phyloP scores from a whole-genome alignment of 2,329 filamentous ascomycete genomes.

The Penicillium sp. region DNA sequence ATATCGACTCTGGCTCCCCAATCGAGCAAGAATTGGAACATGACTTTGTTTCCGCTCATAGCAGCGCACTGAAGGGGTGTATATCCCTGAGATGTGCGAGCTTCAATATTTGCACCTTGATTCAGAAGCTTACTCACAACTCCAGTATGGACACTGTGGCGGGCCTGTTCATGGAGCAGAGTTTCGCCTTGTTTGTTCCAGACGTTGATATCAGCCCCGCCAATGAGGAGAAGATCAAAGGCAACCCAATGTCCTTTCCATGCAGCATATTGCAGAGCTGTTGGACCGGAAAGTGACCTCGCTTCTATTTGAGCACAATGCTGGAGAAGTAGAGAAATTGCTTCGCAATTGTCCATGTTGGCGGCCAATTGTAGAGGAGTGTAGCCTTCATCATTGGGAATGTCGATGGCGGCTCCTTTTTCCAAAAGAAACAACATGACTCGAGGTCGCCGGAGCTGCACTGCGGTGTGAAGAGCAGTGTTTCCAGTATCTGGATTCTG shows the following conservation, averaged over 20 bases:
- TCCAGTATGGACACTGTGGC: slow-evolving; percentile 6
- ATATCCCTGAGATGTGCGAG: slow-evolving; percentile 27
- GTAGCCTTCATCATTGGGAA: slow-evolving; percentile 26
- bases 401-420: slow-evolving; percentile 26
- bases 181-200: slow-evolving; percentile 31
- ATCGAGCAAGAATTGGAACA: slow-evolving; percentile 26
- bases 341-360: slow-evolving; percentile 32
- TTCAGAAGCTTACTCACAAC: slow-evolving; percentile 26
- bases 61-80: slow-evolving; percentile 33
- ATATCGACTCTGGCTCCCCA: slow-evolving; percentile 26
- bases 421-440: slow-evolving; percentile 32
- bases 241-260: slow-evolving; percentile 26
- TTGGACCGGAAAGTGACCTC: slow-evolving; percentile 22
- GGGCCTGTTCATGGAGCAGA: slow-evolving; percentile 30
- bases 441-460: slow-evolving; percentile 23
- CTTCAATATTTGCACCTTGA: slow-evolving; percentile 31
- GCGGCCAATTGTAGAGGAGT: slow-evolving; percentile 32
- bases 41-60: slow-evolving; percentile 25
- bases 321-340: slow-evolving; percentile 29
- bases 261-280: slow-evolving; percentile 30
- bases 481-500: slow-evolving; percentile 27
- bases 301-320: slow-evolving; percentile 24
- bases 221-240: slow-evolving; percentile 31
- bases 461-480: slow-evolving; percentile 30
- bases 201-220: slow-evolving; percentile 32